These are phyloP conservation scores for Mortierella sp. DNA, from an alignment of 371 early-diverging fungal species.

Conservation along the genomic window DNA sequence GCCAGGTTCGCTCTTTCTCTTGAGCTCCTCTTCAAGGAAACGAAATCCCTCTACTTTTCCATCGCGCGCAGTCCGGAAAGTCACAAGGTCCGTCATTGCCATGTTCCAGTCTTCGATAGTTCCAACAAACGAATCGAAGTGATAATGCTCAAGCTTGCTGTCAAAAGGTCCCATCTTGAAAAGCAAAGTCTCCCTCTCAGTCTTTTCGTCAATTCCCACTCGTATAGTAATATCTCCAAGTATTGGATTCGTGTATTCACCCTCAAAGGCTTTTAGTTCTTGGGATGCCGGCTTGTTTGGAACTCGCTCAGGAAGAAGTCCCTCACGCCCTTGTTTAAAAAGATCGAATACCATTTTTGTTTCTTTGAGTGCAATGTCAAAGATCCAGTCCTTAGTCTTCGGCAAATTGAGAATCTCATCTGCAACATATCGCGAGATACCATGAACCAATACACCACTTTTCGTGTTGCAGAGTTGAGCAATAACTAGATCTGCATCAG, in stretches of 20 bases:
- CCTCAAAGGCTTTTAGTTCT: constrained; percentile 13
- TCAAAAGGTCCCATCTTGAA: constrained; percentile 3
- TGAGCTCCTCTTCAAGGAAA: background rate
- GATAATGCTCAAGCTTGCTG: constrained; percentile 23
- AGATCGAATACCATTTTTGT: background rate
- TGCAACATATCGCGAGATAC: constrained; percentile 10
- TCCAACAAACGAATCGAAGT: constrained; percentile 15
- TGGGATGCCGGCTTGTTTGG: constrained; percentile 19
- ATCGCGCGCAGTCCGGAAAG: background rate
- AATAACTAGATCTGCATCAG: constrained; percentile 28
- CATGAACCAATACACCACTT: background rate
- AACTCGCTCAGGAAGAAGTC: constrained; percentile 18
- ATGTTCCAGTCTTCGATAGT: background rate
- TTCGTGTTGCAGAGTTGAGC: constrained; percentile 5
- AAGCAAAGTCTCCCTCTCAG: constrained; percentile 6
- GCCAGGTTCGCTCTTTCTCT: background rate
- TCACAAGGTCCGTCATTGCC: background rate
- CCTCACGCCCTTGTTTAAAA: background rate
- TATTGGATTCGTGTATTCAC: constrained; percentile 19
- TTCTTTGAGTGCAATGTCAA: background rate
- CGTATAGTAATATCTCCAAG: constrained; percentile 9
- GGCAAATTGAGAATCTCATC: constrained; percentile 31
- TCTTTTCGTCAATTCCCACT: constrained; percentile 2
- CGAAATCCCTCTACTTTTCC: background rate
- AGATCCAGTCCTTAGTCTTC: constrained; percentile 19